phyloP scores from a whole-genome alignment of 2,329 filamentous ascomycete species.

The Cladophialophora psammophila region DNA sequence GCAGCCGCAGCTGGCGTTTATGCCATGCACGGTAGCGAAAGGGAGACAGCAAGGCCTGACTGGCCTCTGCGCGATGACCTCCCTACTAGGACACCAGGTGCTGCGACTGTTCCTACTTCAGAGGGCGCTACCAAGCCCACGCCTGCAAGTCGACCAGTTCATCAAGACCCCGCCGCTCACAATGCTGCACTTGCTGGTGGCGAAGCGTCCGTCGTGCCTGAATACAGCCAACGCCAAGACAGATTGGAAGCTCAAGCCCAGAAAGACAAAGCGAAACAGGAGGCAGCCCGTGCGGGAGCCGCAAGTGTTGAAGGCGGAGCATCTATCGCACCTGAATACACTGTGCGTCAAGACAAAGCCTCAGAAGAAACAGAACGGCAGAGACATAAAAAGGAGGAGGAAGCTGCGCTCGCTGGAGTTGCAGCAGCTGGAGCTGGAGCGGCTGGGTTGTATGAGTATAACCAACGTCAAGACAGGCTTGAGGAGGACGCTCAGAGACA shows the following conservation, averaged over 20 bases:
- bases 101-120: slow-evolving; percentile 3
- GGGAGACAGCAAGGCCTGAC: background rate
- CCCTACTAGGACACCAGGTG: background rate
- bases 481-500: slow-evolving; percentile 30
- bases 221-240: slow-evolving; percentile 7
- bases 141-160: background rate
- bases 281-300: background rate
- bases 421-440: slow-evolving; percentile 32
- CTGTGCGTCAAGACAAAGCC: background rate
- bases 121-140: background rate
- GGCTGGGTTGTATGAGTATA: slow-evolving; percentile 33
- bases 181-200: slow-evolving; percentile 3
- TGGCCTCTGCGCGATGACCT: slow-evolving; percentile 12
- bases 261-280: slow-evolving; percentile 8
- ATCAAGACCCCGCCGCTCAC: slow-evolving; percentile 6
- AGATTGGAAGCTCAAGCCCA: background rate
- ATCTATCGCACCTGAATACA: background rate
- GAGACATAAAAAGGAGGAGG: slow-evolving; percentile 3
- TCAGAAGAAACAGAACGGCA: slow-evolving; percentile 6
- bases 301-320: background rate
- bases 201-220: background rate
- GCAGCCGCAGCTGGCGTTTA: slow-evolving; percentile 23
- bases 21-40: slow-evolving; percentile 9
- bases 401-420: slow-evolving; percentile 26
- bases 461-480: slow-evolving; percentile 24